Conservation (phyloP, 208 protist species). For the Trichomonas vaginalis region DNA sequence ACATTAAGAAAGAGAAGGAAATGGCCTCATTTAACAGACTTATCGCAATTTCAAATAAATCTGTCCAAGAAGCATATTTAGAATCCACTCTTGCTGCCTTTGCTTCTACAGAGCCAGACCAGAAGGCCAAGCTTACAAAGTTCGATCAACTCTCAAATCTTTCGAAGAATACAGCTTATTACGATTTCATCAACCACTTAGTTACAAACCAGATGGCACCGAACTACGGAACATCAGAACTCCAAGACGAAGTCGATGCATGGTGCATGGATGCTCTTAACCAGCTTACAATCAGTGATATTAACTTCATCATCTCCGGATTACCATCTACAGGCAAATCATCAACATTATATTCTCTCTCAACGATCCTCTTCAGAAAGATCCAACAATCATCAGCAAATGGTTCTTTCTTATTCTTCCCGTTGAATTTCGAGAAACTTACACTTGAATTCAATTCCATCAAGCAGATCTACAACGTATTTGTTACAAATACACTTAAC, state of each 20-base stretch:
- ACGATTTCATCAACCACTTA: background rate
- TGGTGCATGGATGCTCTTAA: background rate
- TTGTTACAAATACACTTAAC: background rate
- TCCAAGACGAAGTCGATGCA: background rate
- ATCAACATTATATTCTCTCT: background rate
- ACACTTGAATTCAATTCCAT: background rate
- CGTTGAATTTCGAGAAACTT: background rate
- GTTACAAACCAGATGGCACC: background rate
- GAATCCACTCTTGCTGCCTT: background rate
- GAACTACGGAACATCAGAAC: background rate
- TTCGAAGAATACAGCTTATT: background rate
- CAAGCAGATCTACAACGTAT: background rate
- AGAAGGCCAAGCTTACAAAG: background rate
- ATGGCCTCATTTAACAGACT: background rate
- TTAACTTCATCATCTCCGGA: background rate
- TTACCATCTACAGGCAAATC: background rate
- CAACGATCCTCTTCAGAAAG: background rate
- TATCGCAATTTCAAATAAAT: background rate
- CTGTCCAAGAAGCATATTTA: background rate
- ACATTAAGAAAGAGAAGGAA: background rate
- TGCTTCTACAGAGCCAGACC: background rate
- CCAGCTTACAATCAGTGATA: background rate
- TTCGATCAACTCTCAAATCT: background rate
- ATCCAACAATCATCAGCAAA: background rate
- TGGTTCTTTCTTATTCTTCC: background rate